Evolutionary conservation across 345 rosid genomes (phyloP), one percentile per base, ranked within the genome.

Genomic region (Carallia brachiata): DNA sequence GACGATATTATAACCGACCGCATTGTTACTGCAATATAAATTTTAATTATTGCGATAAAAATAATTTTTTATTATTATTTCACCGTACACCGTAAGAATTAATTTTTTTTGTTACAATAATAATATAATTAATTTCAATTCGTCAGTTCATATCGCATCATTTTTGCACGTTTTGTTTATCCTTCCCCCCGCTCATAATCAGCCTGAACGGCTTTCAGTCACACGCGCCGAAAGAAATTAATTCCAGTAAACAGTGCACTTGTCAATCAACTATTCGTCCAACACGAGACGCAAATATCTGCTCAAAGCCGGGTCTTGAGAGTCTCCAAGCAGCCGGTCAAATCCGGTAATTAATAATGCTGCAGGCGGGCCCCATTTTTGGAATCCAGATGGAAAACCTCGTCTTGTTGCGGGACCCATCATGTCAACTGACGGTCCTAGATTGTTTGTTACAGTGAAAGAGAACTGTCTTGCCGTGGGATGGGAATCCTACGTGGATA

Each of bases 401-500:
- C 6, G n/a, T 53, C 27, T 5, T 18, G 27, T 17, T n/a, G 44
- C 44, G 44, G 44, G 44, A 39, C 44, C 44, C 9, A 39, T 9
- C 0, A 1, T 7, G 44, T 39, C 8, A 16, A 15, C 48, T 0
- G 18, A 63, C 59, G 75, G 50, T 7, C 7, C 7, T 9, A 15
- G 18, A 62, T 37, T 62, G 18, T 8, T 44, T 12, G 54, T 19
- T 28, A 1, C 9, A 53, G 6, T 3, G 19, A n/a, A 6, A 13
- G 36, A 52, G 47, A 16, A 5, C 47, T 0, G 44, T 4, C n/a
- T 12, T 6, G 18, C 73, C 80, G 73, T 72, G n/a, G 57, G 82
- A 78, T 75, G 7, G 6, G 55, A 58, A 75, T 78, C 78, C 69
- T 18, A 80, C 84, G 67, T 80, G 81, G 78, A 47, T 52, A 50